Conservation (phyloP, 805 yeast genomes). For the Blastobotrys mokoenaii region DNA sequence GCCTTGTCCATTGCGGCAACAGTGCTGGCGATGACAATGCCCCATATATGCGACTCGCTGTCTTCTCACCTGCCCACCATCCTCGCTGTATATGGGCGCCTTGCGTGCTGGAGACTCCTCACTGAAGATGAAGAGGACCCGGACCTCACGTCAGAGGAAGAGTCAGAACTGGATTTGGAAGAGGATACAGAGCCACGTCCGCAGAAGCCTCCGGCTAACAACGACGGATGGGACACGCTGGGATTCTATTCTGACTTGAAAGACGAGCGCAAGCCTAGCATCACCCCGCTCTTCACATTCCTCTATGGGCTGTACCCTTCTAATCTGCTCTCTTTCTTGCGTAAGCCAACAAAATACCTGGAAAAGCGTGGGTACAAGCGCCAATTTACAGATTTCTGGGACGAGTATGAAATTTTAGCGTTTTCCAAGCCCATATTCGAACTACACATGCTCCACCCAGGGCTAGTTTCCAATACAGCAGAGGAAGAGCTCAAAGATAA, state of each 20-base stretch:
- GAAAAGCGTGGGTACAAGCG: conserved; percentile 14
- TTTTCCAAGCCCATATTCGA: conserved; percentile 26
- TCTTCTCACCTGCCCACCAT: conserved; percentile 32
- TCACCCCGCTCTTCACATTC: conserved; percentile 36
- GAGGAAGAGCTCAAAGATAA: conserved; percentile 30
- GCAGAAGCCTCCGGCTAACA: background rate
- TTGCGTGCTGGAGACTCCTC: conserved; percentile 31
- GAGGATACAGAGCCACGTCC: background rate
- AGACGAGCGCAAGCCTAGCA: conserved; percentile 20
- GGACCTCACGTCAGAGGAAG: conserved; percentile 11
- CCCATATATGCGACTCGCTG: conserved; percentile 35
- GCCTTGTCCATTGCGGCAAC: conserved; percentile 33
- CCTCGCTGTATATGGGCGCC: conserved; percentile 37
- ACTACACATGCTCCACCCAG: conserved; percentile 42
- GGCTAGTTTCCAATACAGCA: conserved; percentile 31
- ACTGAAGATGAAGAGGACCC: conserved; percentile 5
- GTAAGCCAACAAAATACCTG: conserved; percentile 35
- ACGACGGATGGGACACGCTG: conserved; percentile 21
- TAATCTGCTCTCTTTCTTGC: conserved; percentile 37
- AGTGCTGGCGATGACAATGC: conserved; percentile 36
- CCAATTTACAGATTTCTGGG: conserved; percentile 25
- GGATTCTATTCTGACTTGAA: conserved; percentile 9
- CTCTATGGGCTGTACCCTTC: conserved; percentile 53
- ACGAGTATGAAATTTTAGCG: conserved; percentile 28
- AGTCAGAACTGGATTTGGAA: conserved; percentile 3